Conservation (phyloP, 805 yeast genomes). For the Schizosaccharomyces octosporus region DNA sequence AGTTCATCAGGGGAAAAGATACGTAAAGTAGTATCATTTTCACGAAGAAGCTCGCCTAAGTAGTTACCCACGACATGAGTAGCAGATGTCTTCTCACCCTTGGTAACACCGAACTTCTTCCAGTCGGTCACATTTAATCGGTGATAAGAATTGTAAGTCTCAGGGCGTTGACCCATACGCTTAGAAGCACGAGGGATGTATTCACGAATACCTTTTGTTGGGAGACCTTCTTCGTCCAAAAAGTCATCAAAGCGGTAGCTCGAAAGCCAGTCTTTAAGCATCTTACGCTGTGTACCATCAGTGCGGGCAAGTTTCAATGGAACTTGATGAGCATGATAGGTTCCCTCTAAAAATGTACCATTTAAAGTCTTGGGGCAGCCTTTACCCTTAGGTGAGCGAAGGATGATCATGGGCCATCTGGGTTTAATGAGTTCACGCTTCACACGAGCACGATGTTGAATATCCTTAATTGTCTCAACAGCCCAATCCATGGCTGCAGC, state of each 20-base stretch:
- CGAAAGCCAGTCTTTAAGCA: constrained; percentile 7
- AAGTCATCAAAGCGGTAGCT: constrained; percentile 7
- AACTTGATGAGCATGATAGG: constrained; percentile 9
- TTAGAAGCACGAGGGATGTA: constrained; percentile 5
- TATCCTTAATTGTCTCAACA: constrained; percentile 5
- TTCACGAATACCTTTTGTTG: constrained; percentile 5
- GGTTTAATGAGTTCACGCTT: constrained; percentile 7
- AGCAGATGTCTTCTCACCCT: constrained; percentile 6
- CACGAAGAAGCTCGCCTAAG: constrained; percentile 5
- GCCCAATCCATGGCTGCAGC: constrained; percentile 9
- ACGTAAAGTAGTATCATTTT: constrained; percentile 6
- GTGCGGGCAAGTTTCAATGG: constrained; percentile 8
- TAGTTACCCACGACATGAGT: constrained; percentile 7
- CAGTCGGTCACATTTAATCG: constrained; percentile 8
- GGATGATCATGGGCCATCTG: constrained; percentile 9
- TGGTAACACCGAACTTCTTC: constrained; percentile 6
- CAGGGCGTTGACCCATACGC: constrained; percentile 8
- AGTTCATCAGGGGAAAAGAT: constrained; percentile 10
- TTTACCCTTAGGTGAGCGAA: constrained; percentile 9
- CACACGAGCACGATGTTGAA: constrained; percentile 8
- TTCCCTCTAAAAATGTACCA: constrained; percentile 8
- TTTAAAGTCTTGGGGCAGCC: constrained; percentile 8
- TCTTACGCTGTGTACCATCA: constrained; percentile 5
- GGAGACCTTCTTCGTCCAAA: constrained; percentile 6
- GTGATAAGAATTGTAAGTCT: constrained; percentile 6